Base-by-base conservation (phyloP, 371 early-diverging fungal species). In the Mortierella sp. region DNA sequence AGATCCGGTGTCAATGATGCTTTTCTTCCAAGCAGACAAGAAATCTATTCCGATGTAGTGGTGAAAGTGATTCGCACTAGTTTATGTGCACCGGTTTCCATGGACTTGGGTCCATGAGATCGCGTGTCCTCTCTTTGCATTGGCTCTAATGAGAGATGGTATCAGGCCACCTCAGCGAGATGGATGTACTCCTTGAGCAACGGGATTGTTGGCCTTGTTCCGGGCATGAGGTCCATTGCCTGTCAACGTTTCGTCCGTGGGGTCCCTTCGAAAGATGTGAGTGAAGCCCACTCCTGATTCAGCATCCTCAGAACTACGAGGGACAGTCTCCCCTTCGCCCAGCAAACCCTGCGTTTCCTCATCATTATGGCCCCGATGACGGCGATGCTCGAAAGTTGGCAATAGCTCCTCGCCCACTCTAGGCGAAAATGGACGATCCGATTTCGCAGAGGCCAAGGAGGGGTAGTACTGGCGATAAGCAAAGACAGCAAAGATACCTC, bases 391-490 rank as follows among this genome's bases (percentile, higher is more conserved):
- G 34, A 47, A 37, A 25, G 54, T 14, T 10, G 71, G 58, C 53
- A 51, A 51, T 3, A 52, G 5, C 13, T 68, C 68, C 16, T 74
- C 68, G 12, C 37, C 37, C 8, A 72, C 50, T n/a, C 79, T 63
- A n/a, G 79, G 72, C 39, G 63, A 49, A 60, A 79, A 79, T 13
- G 79, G 79, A n/a, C 48, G 19, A 48, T 69, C 72, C 5, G 66
- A 64, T 12, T 60, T 63, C 46, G 14, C 39, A 12, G 69, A 60
- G 4, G 62, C 45, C 39, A 79, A 28, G 1, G 68, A 67, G 0
- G 73, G 73, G 43, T 64, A 92, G 74, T 91, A 93, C 66, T 89
- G 88, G 60, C 84, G 82, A 61, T 92, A 93, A 0, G 86, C 71
- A 63, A 90, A 91, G 51, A 82, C 85, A 6, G 90, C 89, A 64